Evolutionary conservation across 176 grass and related monocot genomes (phyloP).

Genomic region (Avena eriantha): DNA sequence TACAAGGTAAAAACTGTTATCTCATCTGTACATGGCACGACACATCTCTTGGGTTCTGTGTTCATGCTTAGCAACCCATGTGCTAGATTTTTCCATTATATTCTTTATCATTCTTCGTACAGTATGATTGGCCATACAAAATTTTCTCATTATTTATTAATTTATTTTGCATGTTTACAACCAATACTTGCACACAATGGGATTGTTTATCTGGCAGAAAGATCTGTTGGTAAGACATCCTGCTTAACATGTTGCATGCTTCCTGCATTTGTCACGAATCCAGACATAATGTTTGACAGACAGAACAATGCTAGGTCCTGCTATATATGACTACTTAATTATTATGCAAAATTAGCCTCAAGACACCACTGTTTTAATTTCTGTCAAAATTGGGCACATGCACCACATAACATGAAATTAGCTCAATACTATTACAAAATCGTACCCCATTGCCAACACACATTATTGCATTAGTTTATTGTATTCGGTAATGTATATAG

Average conservation of each 20-base stretch:
- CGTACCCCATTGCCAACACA: neutral
- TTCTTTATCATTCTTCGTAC: too few relatives aligned
- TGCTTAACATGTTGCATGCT: neutral
- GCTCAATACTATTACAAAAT: neutral
- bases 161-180: neutral
- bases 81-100: too few relatives aligned
- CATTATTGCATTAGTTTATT: neutral
- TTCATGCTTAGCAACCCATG: neutral
- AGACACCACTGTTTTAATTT: neutral
- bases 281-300: too few relatives aligned
- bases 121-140: too few relatives aligned
- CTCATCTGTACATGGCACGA: too few relatives aligned
- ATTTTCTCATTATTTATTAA: neutral
- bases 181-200: too few relatives aligned
- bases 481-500: neutral
- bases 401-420: neutral
- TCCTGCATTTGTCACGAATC: too few relatives aligned
- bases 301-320: too few relatives aligned
- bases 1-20: constrained; percentile 3
- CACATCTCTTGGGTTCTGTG: neutral
- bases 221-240: too few relatives aligned
- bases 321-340: neutral
- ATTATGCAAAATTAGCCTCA: neutral
- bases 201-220: too few relatives aligned
- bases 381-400: neutral